Evolutionary conservation across 2,329 filamentous ascomycete species (phyloP), one percentile per base, ranked within the genome.

Genomic region (Aspergillus ruber): DNA sequence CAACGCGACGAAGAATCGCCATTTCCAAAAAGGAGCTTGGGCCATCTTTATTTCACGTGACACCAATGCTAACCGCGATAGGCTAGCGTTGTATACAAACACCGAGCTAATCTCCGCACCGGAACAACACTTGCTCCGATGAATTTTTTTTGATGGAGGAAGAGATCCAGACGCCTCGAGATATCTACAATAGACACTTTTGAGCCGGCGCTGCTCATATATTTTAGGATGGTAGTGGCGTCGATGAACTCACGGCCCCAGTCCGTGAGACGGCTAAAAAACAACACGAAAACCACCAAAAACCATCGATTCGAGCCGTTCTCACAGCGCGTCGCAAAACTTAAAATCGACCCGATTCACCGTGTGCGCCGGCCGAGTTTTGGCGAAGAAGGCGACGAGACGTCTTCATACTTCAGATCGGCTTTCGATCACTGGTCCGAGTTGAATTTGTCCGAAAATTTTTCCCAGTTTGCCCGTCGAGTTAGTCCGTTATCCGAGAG

Each of bases 281-380:
- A 79, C 52, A 78, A 79, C 55, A 94, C 88, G 21, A 75, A 77
- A 44, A 87, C 90, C 57, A 83, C 85, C 52, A 90, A 88, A 64
- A 86, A 88, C 45, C 88, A 96, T 71, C 81, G 88, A 65, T 97
- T 89, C 81, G 86, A 96, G 72, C 85, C 88, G 53, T 97, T 97
- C 72, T 88, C 85, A 50, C 81, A 85, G 64, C 93, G 94, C 68
- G 88, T 97, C 66, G 82, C 88, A 54, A 93, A 90, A 68, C 81
- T 97, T 63, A 93, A 88, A 71, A 85, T 98, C 72, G 91, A 98
- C 62, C 93, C 93, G 41, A 80, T 98, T 57, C 89, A 93, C 69
- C 85, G 85, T 71, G 86, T 94, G 60, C 88, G 90, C 69, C 85
- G 86, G 35, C 66, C 66, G 81, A 94, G 73, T 84, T 83, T 93